These are phyloP conservation scores for Penicillium maclennaniae DNA, from an alignment of 495 filamentous ascomycete genomes.

Conservation along the genomic window DNA sequence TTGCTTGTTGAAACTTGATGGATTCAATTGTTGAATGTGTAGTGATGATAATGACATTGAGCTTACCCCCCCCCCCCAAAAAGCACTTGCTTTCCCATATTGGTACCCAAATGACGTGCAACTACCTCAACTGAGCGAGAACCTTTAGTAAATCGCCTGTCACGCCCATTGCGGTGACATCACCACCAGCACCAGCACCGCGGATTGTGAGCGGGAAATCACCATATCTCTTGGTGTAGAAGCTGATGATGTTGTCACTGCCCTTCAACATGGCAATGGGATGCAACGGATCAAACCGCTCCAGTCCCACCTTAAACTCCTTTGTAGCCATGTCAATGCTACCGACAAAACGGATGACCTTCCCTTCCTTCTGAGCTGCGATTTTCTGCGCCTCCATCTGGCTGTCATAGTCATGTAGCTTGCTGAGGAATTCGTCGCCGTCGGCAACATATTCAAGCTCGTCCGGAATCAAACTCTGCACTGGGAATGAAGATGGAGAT, in stretches of 20 bases:
- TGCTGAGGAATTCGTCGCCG: conserved; percentile 71
- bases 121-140: not conserved
- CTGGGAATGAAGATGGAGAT: conserved; percentile 35
- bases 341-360: conserved; percentile 91
- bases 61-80: too few species aligned
- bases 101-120: not conserved
- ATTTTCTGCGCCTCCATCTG: conserved; percentile 80
- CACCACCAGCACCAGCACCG: conserved; percentile 89
- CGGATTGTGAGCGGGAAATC: conserved; percentile 88
- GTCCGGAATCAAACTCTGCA: conserved; percentile 61
- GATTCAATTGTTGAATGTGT: not conserved
- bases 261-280: conserved; percentile 91
- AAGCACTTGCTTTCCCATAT: not conserved
- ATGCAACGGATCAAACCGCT: conserved; percentile 76
- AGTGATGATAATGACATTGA: not conserved
- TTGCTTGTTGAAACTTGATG: not conserved
- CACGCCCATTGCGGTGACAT: conserved; percentile 96
- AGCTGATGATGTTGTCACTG: conserved; percentile 96
- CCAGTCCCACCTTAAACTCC: conserved; percentile 80
- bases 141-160: conserved; percentile 86
- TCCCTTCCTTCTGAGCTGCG: conserved; percentile 73
- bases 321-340: conserved; percentile 75
- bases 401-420: conserved; percentile 70
- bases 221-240: conserved; percentile 93
- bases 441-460: conserved; percentile 50